Base-by-base conservation (phyloP, 108 stramenopile species). In the Chaetoceros muelleri region DNA sequence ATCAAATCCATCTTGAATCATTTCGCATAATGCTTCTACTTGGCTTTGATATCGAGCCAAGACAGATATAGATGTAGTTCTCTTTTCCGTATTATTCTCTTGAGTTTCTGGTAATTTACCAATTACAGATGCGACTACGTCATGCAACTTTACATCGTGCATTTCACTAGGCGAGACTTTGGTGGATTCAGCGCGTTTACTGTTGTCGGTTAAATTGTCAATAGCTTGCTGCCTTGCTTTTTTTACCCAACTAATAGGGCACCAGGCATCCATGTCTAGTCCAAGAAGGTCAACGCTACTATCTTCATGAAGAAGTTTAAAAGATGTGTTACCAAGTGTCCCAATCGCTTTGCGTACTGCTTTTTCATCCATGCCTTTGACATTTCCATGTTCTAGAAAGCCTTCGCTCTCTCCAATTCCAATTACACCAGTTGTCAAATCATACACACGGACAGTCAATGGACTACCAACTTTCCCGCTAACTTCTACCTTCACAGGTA, bases 281-380 rank as follows among this genome's bases (percentile, higher is more conserved):
- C 29, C 46, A 52, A 51, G 50, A 24, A 72, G 24, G 51, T 79
- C 75, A 57, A 79, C 60, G 28, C 61, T 60, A n/a, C 47, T 60
- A 19, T 53, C 58, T 0, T 2, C 48, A 10, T 40, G 8, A 2
- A 20, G 28, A 21, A 76, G 25, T 47, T 31, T 51, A 59, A 62
- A 83, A 24, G 49, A 48, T 51, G 73, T 82, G 31, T 80, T 75
- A 0, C 82, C 86, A 2, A 87, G 60, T 0, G 68, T 75, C 13
- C 86, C 86, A 47, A 87, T 62, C 8, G 86, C 86, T 53, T 81
- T 84, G 26, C 46, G 24, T 8, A 87, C 55, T 2, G 62, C 56
- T 64, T 74, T 50, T 1, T 5, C 21, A 28, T 54, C 61, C 49
- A 87, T 46, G 16, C 69, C 78, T 30, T 44, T 28, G 19, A 53